Conservation (phyloP, 1,139 yeast genomes). For the Lodderomyces parapsilosis region DNA sequence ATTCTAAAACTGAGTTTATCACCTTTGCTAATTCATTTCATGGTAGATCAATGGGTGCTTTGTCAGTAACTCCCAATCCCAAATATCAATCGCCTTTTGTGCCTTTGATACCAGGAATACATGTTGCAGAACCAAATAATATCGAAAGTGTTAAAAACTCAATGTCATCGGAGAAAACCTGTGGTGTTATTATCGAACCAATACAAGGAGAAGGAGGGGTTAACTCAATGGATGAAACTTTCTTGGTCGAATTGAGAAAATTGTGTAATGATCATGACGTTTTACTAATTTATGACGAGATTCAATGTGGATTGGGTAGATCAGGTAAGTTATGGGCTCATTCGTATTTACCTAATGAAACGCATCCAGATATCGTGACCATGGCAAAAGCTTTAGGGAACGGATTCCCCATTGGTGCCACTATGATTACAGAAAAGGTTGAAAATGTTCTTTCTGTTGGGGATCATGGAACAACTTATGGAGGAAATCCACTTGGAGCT, state of each 20-base stretch:
- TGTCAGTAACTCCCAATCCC: constrained; percentile 87
- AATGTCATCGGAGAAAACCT: constrained; percentile 66
- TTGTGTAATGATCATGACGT: constrained; percentile 73
- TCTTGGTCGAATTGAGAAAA: constrained; percentile 62
- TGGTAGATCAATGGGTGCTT: constrained; percentile 92
- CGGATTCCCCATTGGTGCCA: constrained; percentile 97
- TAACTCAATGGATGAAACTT: constrained; percentile 60
- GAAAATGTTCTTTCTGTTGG: constrained; percentile 77
- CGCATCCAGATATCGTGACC: constrained; percentile 92
- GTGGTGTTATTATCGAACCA: constrained; percentile 94
- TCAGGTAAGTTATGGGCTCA: constrained; percentile 96
- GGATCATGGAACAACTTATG: constrained; percentile 97
- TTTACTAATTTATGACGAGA: constrained; percentile 86
- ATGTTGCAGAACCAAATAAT: constrained; percentile 60
- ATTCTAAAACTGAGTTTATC: constrained; percentile 69
- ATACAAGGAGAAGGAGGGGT: constrained; percentile 99
- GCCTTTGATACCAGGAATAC: constrained; percentile 85
- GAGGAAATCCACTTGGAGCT: constrained; percentile 93
- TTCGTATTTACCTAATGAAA: constrained; percentile 63
- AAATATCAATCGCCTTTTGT: constrained; percentile 90
- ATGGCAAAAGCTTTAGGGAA: constrained; percentile 96
- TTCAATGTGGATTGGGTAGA: constrained; percentile 95
- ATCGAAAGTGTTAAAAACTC: constrained; percentile 55
- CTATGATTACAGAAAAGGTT: constrained; percentile 78
- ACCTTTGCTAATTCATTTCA: constrained; percentile 91